Conservation (phyloP, 768 basidiomycete species). For the Hypholoma sublateritium region DNA sequence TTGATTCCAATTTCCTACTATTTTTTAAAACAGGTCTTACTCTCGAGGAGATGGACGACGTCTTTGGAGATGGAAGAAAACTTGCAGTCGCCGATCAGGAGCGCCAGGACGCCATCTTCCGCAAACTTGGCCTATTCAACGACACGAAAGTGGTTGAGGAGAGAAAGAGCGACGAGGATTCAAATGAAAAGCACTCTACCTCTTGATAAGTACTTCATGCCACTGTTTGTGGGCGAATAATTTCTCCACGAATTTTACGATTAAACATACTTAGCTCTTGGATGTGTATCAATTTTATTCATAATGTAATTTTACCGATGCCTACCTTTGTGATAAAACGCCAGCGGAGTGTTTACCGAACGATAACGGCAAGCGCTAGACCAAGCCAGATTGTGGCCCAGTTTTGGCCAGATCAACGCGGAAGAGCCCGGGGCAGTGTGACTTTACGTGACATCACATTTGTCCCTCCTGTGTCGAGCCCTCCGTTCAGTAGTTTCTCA, state of each 20-base stretch:
- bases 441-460: conserved; percentile 17
- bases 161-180: conserved; percentile 23
- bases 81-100: conserved; percentile 56
- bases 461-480: conserved; percentile 9
- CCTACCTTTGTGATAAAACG: neutral
- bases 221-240: neutral
- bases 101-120: conserved; percentile 49
- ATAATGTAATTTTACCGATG: neutral
- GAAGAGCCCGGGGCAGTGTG: conserved; percentile 28
- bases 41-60: conserved; percentile 79
- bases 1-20: neutral
- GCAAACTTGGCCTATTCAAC: conserved; percentile 57
- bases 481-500: conserved; percentile 17
- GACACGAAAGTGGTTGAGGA: conserved; percentile 11
- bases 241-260: neutral
- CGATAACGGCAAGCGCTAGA: neutral
- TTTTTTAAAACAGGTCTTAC: conserved; percentile 39
- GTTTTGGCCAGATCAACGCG: conserved; percentile 2
- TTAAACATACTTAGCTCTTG: neutral
- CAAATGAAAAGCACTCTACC: neutral
- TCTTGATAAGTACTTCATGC: neutral
- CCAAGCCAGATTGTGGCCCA: neutral
- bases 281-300: neutral
- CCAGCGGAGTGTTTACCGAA: neutral
- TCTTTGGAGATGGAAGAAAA: conserved; percentile 60